Evolutionary conservation across 192 early-diverging fungal species (phyloP).

Genomic region (Rhizophagus clarus): DNA sequence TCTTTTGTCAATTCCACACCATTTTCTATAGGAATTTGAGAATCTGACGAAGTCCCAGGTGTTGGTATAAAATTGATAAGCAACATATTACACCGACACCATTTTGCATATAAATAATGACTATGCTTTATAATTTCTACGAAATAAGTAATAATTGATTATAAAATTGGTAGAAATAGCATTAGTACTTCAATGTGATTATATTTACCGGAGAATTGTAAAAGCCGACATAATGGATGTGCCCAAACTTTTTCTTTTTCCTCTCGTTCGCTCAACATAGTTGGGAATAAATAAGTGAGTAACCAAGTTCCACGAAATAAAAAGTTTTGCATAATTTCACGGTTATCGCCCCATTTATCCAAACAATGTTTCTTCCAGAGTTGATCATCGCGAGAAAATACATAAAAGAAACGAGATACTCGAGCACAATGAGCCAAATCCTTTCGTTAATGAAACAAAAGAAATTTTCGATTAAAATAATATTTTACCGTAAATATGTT

Average conservation of each 20-base stretch:
- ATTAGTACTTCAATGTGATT: neutral
- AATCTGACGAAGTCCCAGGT: constrained; percentile 11
- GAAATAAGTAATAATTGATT: neutral
- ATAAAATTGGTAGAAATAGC: neutral
- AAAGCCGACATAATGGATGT: constrained; percentile 10
- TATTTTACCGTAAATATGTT: neutral
- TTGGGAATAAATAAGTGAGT: constrained; percentile 43
- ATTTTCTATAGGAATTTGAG: constrained; percentile 36
- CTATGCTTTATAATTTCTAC: constrained; percentile 35
- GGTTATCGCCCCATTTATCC: constrained; percentile 12
- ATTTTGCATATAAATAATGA: constrained; percentile 39
- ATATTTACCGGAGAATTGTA: neutral
- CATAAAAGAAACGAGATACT: constrained; percentile 37
- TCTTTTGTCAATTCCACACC: constrained; percentile 33
- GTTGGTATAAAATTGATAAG: constrained; percentile 44
- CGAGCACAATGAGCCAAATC: neutral
- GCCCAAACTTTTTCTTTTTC: constrained; percentile 29
- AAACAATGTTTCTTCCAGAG: constrained; percentile 41
- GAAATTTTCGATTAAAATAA: neutral
- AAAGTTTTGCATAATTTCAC: constrained; percentile 20
- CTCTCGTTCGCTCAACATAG: constrained; percentile 29
- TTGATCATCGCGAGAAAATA: constrained; percentile 42
- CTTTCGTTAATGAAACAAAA: neutral
- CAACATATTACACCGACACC: constrained; percentile 41
- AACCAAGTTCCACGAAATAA: constrained; percentile 42